These are phyloP conservation scores for Funneliformis caledonium DNA, from an alignment of 371 early-diverging fungal species.

Conservation along the genomic window DNA sequence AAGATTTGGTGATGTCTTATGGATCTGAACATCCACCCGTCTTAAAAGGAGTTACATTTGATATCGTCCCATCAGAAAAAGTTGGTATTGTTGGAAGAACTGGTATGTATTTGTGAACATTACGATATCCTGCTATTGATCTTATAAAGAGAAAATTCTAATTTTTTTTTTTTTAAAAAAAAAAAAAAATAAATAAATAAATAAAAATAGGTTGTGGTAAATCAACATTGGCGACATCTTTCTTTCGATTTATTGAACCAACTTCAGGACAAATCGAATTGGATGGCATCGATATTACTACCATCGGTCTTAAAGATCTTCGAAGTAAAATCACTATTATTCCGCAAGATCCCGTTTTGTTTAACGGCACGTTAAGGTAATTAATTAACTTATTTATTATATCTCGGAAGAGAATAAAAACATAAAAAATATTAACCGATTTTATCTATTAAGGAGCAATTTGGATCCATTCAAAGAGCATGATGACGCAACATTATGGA, in stretches of 20 bases:
- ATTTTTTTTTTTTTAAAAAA: no score
- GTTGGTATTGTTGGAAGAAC: slow-evolving; percentile 69
- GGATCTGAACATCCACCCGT: slow-evolving; percentile 64
- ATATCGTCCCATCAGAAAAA: slow-evolving; percentile 56
- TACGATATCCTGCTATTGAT: not conserved
- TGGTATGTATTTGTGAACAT: slow-evolving; percentile 42
- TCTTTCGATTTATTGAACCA: slow-evolving; percentile 75
- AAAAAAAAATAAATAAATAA: no score
- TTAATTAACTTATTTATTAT: not conserved
- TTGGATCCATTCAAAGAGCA: slow-evolving; percentile 70
- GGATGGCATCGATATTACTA: slow-evolving; percentile 70
- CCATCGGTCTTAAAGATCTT: slow-evolving; percentile 67
- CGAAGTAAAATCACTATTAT: slow-evolving; percentile 69
- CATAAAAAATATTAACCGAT: not conserved
- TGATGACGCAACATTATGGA: slow-evolving; percentile 70
- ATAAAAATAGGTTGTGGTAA: slow-evolving; percentile 63
- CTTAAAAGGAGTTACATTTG: slow-evolving; percentile 59
- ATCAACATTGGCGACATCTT: slow-evolving; percentile 65
- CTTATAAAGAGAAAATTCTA: not conserved
- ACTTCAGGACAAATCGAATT: slow-evolving; percentile 63
- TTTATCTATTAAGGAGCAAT: slow-evolving; percentile 52
- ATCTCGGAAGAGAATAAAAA: not conserved
- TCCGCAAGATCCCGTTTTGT: slow-evolving; percentile 73
- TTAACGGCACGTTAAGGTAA: slow-evolving; percentile 60
- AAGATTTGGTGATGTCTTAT: slow-evolving; percentile 61